Percentiles rank a stretch among this genome's conserved stretches.
phyloP scores from a whole-genome alignment of 306 rosid genomes.

The Trichosanthes truncata region DNA sequence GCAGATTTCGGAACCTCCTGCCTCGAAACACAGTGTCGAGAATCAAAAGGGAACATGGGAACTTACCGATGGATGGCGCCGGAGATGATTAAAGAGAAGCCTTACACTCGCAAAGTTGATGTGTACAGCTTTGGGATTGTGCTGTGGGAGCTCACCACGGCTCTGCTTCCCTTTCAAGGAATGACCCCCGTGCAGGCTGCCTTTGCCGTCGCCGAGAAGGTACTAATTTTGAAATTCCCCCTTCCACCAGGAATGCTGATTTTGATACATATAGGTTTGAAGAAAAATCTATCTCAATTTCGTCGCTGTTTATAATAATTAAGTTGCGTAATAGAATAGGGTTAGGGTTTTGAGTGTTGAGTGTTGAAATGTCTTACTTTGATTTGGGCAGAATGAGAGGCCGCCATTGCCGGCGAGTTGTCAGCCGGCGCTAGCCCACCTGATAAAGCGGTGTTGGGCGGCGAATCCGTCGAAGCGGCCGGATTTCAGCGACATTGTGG shows the following conservation, averaged over 20 bases:
- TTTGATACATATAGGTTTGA: not conserved
- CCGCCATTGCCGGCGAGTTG: conserved; percentile 97
- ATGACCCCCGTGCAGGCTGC: conserved; percentile 99
- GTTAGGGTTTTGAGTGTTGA: not conserved
- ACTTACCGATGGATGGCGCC: conserved; percentile 99
- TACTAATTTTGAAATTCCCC: not conserved
- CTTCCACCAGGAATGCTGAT: not conserved
- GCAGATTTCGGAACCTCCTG: conserved; percentile 96
- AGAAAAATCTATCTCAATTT: not conserved
- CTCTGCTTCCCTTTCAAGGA: conserved; percentile 92
- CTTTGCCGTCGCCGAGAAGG: conserved; percentile 97
- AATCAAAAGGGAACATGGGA: conserved; percentile 96
- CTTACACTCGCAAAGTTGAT: conserved; percentile 77
- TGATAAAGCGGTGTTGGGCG: conserved; percentile 88
- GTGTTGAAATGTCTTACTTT: not conserved
- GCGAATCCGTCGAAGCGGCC: conserved; percentile 92
- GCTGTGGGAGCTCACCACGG: conserved; percentile 93
- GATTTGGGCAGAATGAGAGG: conserved; percentile 69
- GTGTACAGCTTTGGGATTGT: conserved; percentile 95
- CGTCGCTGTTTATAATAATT: not conserved
- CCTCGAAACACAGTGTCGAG: conserved; percentile 78
- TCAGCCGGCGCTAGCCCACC: conserved; percentile 84
- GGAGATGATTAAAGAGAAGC: conserved; percentile 90
- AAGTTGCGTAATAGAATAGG: not conserved
- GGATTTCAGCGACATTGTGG: conserved; percentile 80